phyloP scores from a whole-genome alignment of 495 filamentous ascomycete species.

The Beverwykella pulmonaria region DNA sequence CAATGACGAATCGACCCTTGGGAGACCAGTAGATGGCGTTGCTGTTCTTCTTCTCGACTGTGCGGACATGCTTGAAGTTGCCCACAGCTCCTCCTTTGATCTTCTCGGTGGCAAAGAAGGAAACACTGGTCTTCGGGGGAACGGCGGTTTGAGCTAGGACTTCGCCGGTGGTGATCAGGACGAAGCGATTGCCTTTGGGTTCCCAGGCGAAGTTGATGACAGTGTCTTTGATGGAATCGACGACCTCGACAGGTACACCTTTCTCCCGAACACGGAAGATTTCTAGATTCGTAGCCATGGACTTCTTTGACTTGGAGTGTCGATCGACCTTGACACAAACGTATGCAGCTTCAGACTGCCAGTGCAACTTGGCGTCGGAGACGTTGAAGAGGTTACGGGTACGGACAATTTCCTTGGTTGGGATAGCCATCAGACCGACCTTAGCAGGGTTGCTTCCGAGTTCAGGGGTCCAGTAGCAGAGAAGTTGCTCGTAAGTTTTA shows the following conservation, averaged over 20 bases:
- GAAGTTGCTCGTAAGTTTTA: slow-evolving; percentile 89
- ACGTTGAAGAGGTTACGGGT: slow-evolving; percentile 97
- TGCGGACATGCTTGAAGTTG: slow-evolving; percentile 93
- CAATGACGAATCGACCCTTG: slow-evolving; percentile 88
- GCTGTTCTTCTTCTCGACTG: slow-evolving; percentile 96
- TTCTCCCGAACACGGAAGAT: slow-evolving; percentile 97
- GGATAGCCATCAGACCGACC: slow-evolving; percentile 94
- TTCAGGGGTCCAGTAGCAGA: slow-evolving; percentile 99
- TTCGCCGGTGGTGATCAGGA: slow-evolving; percentile 93
- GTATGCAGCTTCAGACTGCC: slow-evolving; percentile 91
- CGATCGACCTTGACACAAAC: slow-evolving; percentile 98
- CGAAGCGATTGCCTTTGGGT: slow-evolving; percentile 94
- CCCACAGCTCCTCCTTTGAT: slow-evolving; percentile 73
- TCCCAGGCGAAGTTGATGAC: slow-evolving; percentile 99
- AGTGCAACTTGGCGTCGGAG: slow-evolving; percentile 93
- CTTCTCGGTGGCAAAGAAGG: slow-evolving; percentile 97
- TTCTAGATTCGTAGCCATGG: slow-evolving; percentile 91
- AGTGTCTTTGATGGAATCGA: slow-evolving; percentile 94
- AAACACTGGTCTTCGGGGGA: slow-evolving; percentile 89
- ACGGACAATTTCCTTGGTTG: slow-evolving; percentile 87
- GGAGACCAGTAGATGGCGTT: slow-evolving; percentile 99
- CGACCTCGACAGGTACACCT: slow-evolving; percentile 95
- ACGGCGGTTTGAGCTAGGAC: slow-evolving; percentile 74
- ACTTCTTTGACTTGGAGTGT: slow-evolving; percentile 99
- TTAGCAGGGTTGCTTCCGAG: slow-evolving; percentile 98